A percentile compares a stretch with the other conserved stretches of the same genome.
Evolutionary conservation across 768 basidiomycete species (phyloP).

Genomic region (Pleurotus tuber-regium): DNA sequence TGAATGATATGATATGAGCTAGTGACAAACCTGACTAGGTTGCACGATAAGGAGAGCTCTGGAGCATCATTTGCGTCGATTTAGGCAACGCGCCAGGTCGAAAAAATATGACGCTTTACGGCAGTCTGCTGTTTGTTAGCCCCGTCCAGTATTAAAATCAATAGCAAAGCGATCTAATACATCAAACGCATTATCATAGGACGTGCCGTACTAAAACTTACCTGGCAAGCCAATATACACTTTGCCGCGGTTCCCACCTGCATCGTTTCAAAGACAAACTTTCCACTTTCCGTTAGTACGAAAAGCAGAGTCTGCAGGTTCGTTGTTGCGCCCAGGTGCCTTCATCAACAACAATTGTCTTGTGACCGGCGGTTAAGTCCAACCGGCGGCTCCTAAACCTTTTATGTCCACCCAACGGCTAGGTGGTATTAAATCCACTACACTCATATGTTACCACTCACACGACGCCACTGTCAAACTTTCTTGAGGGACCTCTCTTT

Average conservation of each 20-base stretch:
- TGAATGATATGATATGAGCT: not conserved
- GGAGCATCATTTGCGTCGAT: too few relatives aligned
- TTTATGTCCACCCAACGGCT: not conserved
- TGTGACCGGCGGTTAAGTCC: slow-evolving; percentile 4
- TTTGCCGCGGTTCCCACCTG: slow-evolving; percentile 2
- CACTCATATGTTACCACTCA: not conserved
- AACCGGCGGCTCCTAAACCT: slow-evolving; percentile 6
- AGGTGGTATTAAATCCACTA: too few relatives aligned
- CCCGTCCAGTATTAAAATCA: not conserved
- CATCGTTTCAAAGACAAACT: not conserved
- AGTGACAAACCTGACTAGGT: not conserved
- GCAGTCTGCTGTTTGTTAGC: too few relatives aligned
- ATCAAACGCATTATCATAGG: not conserved
- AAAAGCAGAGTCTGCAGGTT: slow-evolving; percentile 6
- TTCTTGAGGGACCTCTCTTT: not conserved
- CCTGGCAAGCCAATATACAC: not conserved
- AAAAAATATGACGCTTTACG: not conserved
- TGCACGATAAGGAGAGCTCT: too few relatives aligned
- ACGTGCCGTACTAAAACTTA: slow-evolving; percentile 1
- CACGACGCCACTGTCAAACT: not conserved
- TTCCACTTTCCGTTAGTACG: slow-evolving; percentile 5
- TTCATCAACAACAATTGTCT: not conserved
- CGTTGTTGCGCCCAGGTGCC: not conserved
- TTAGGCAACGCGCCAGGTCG: not conserved
- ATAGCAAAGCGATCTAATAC: not conserved